Conservation (phyloP, 495 filamentous ascomycete genomes). For the Polyplosphaeria fusca region DNA sequence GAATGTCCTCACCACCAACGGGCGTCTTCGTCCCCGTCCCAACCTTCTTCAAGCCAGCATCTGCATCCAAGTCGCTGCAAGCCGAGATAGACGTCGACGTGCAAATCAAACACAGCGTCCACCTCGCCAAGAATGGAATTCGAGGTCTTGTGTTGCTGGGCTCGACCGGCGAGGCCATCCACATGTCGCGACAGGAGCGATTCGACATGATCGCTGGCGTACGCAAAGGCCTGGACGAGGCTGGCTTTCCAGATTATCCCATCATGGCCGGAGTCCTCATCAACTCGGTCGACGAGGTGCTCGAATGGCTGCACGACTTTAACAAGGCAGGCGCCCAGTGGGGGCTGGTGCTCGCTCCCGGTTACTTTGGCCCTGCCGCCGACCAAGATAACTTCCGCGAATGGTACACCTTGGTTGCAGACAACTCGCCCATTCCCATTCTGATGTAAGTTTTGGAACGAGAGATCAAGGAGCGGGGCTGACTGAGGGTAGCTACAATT, state of each 20-base stretch:
- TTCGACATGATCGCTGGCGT: constrained; percentile 53
- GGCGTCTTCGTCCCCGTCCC: constrained; percentile 51
- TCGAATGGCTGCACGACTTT: constrained; percentile 56
- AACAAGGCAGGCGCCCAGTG: constrained; percentile 60
- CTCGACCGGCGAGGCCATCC: constrained; percentile 66
- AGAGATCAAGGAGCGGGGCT: too few relatives aligned
- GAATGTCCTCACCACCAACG: constrained; percentile 36
- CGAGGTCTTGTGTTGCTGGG: constrained; percentile 65
- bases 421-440: not conserved
- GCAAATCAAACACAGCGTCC: constrained; percentile 58
- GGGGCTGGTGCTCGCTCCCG: constrained; percentile 34
- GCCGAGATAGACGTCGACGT: constrained; percentile 53
- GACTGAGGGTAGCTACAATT: constrained; percentile 56
- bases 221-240: constrained; percentile 43
- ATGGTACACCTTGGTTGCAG: not conserved
- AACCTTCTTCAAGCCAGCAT: constrained; percentile 50
- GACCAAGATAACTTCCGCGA: not conserved
- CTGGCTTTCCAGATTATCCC: not conserved
- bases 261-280: constrained; percentile 29
- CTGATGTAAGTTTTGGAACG: constrained; percentile 3
- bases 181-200: constrained; percentile 60
- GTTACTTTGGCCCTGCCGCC: not conserved
- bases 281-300: constrained; percentile 60
- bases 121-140: constrained; percentile 61
- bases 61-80: constrained; percentile 39